phyloP scores from a whole-genome alignment of 306 rosid genomes.

The Vigna mungo region DNA sequence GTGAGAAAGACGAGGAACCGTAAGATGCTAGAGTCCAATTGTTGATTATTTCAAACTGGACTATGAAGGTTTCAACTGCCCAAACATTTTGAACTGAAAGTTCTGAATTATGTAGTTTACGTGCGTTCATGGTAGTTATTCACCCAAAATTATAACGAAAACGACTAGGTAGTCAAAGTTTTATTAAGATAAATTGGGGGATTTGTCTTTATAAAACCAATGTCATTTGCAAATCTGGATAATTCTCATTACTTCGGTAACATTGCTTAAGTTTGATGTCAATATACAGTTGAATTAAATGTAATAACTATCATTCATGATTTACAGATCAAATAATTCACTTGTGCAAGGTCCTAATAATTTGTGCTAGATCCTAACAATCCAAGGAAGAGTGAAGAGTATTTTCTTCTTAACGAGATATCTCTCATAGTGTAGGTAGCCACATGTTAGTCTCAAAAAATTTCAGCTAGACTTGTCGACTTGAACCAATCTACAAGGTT shows the following conservation, averaged over 20 bases:
- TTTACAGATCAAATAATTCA: too few relatives aligned
- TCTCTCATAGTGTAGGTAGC: too few relatives aligned
- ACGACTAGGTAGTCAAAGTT: neutral
- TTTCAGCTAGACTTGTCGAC: too few relatives aligned
- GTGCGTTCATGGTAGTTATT: neutral
- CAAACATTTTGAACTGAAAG: neutral
- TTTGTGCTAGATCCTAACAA: too few relatives aligned
- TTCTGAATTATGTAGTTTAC: neutral
- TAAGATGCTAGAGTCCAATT: neutral
- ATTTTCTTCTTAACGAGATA: too few relatives aligned
- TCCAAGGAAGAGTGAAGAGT: too few relatives aligned
- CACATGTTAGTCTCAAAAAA: too few relatives aligned
- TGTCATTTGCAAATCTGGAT: neutral
- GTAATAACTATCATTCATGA: too few relatives aligned
- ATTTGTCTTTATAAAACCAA: neutral
- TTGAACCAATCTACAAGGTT: too few relatives aligned
- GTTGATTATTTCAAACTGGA: conserved; percentile 6
- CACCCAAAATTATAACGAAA: neutral
- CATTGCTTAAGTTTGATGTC: neutral
- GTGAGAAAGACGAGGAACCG: conserved; percentile 13
- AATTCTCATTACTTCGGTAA: neutral
- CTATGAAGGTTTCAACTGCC: neutral
- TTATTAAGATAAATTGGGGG: neutral
- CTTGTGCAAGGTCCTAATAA: too few relatives aligned
- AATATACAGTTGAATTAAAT: neutral